Base-by-base conservation (phyloP, 2,329 filamentous ascomycete species). In the Penicillium crustosum region DNA sequence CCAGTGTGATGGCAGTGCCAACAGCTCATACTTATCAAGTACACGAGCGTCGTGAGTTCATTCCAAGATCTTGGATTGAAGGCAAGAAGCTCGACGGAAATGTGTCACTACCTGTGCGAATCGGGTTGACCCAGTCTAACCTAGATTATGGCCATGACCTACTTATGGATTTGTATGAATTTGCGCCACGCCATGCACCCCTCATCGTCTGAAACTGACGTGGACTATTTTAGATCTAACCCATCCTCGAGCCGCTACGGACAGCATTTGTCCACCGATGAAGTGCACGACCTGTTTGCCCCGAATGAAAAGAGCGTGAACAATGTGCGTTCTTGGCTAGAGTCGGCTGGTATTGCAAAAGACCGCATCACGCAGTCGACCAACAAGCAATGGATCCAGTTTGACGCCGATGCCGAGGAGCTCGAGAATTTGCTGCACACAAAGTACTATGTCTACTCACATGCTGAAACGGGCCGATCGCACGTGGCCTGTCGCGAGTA, bases 401-500 rank as follows among this genome's bases (percentile, higher is more conserved):
- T 80, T 55, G 70, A 76, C 25, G 71, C 73, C 0, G 66, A 70
- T 2, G 70, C 74, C 2, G 62, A 66, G 13, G 74, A 77, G 45
- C 67, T 75, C 3, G 76, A 79, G 57, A 55, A 59, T 3, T 62
- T 80, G 29, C 65, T 79, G 6, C 67, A 69, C 33, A 73, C 77
- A 0, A 63, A 76, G 47, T 79, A 77, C 62, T 73, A 71, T 44
- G 52, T 75, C 19, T 78, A 76, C 60, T 69, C 70, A 6, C 69
- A 76, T 55, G 61, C 66, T 29, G 64, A 68, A 17, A 70, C 66
- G 13, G 71, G 73, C 12, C 62, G 66, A 29, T 64, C 68, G 1
- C 68, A 72, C 25, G 66, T 79, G 31, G 76, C 75, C 17, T 78
- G 76, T 55, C 71, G 77, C 59, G 68, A 73, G 61, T 79, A 73